Base-by-base conservation (phyloP, 1,139 yeast genomes). In the Debaryomyces subglobosus region DNA sequence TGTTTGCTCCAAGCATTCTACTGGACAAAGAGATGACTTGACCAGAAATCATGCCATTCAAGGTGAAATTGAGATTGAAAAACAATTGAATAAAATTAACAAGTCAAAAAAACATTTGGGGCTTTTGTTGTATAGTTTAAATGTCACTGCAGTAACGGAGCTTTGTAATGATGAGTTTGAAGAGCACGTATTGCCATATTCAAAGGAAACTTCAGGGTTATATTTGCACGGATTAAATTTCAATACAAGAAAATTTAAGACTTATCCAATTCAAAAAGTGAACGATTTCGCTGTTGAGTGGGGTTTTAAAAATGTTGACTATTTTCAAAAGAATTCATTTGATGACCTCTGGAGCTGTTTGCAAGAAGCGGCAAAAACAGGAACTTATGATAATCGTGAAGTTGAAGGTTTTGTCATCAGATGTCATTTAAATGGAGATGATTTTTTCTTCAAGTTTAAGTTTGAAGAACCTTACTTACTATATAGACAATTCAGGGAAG, bases 351-450 rank as follows among this genome's bases (percentile, higher is more conserved):
- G 78, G 53, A 48, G 48, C 0, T 85, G 86, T 54, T 66, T 92
- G 36, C 79, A 81, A 7, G 71, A 74, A 1, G 78, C 86, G 49
- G 79, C 86, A 0, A 70, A 77, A 46, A 82, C 87, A 0, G 98
- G 98, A 0, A 78, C 85, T 1, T 91, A 84, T 69, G 69, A 86
- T 1, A 84, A 78, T 2, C 70, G 75, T 39, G 97, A 90, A 56
- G 79, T 89, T 5, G 99, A 95, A 69, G 99, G 99, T 0, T 95
- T 94, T 69, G 99, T 95, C 2, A 74, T 95, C 5, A 74, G 99
- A 45, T 82, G 94, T 57, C 69, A 72, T 44, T 50, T 55, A 13
- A 55, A 48, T 13, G 62, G 60, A 3, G 57, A 54, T 18, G 64
- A 62, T 12, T 90, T 79, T 59, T 90, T 95, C 67, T 95, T 91